These are phyloP conservation scores for Exserohilum rostratum DNA, from an alignment of 2,329 filamentous ascomycete genomes.

Conservation along the genomic window DNA sequence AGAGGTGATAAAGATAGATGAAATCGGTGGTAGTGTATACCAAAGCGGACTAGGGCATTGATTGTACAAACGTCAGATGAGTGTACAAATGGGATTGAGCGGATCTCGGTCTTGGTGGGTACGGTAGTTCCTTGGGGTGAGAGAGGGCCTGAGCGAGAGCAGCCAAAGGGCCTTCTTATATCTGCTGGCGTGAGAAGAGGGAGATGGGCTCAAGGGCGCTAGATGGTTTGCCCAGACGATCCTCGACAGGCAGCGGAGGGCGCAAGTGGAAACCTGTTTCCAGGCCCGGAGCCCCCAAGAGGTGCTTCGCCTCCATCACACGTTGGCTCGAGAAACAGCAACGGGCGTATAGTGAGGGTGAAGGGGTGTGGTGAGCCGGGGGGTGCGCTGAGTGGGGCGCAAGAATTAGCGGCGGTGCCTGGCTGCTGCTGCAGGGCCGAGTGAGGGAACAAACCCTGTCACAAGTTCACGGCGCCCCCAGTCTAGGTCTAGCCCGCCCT, in stretches of 20 bases:
- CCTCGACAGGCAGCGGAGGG: background rate
- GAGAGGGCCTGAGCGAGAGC: background rate
- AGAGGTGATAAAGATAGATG: too few species aligned
- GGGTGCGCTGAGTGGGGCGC: background rate
- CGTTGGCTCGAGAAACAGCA: slow-evolving; percentile 1
- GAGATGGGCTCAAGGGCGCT: background rate
- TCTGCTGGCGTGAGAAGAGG: background rate
- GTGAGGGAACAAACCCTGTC: background rate
- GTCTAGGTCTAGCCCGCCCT: background rate
- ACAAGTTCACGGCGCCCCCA: too few species aligned
- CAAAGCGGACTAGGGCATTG: too few species aligned
- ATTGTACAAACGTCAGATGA: too few species aligned
- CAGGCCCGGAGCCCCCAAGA: background rate
- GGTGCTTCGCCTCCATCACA: background rate
- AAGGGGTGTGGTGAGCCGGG: background rate
- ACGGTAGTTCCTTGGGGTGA: background rate
- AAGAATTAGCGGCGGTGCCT: slow-evolving; percentile 7
- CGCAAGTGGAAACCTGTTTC: background rate
- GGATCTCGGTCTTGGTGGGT: background rate
- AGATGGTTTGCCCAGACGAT: slow-evolving; percentile 3
- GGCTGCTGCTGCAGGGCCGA: slow-evolving; percentile 6
- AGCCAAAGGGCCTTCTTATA: slow-evolving; percentile 4
- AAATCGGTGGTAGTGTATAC: too few species aligned
- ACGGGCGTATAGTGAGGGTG: background rate
- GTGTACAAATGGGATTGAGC: background rate